A percentile compares a stretch with the other conserved stretches of the same genome.
phyloP scores from a whole-genome alignment of 2,329 filamentous ascomycete genomes.

The Alternaria ventricosa region DNA sequence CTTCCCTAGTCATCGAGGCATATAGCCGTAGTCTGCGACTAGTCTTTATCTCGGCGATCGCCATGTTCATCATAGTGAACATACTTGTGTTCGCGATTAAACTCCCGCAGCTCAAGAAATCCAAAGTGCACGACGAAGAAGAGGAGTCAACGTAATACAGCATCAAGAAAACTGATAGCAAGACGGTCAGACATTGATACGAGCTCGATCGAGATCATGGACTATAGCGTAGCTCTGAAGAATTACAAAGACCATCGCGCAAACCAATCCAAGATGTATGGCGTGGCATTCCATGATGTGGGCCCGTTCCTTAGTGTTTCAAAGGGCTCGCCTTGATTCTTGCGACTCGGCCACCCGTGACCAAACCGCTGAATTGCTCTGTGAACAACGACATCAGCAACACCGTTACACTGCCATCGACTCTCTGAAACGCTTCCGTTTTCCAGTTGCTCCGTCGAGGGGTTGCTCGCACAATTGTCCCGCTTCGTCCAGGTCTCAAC shows the following conservation, averaged over 20 bases:
- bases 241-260: constrained; percentile 19
- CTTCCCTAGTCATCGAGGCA: constrained; percentile 45
- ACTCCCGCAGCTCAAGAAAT: constrained; percentile 56
- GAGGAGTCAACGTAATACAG: background rate
- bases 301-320: constrained; percentile 25
- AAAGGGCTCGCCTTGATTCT: constrained; percentile 23
- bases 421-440: constrained; percentile 15
- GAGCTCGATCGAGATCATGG: background rate
- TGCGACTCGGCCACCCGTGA: constrained; percentile 32
- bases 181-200: background rate
- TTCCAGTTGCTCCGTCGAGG: constrained; percentile 6
- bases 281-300: constrained; percentile 31
- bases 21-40: constrained; percentile 48
- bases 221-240: background rate
- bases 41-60: constrained; percentile 54
- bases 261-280: constrained; percentile 29
- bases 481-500: constrained; percentile 16
- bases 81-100: constrained; percentile 60
- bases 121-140: constrained; percentile 12
- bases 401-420: constrained; percentile 23
- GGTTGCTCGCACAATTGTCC: constrained; percentile 10
- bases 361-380: constrained; percentile 25
- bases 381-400: constrained; percentile 21
- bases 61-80: constrained; percentile 57
- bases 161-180: background rate